Evolutionary conservation across 2,329 filamentous ascomycete genomes (phyloP).

Genomic region (Aureobasidium leucospermi): DNA sequence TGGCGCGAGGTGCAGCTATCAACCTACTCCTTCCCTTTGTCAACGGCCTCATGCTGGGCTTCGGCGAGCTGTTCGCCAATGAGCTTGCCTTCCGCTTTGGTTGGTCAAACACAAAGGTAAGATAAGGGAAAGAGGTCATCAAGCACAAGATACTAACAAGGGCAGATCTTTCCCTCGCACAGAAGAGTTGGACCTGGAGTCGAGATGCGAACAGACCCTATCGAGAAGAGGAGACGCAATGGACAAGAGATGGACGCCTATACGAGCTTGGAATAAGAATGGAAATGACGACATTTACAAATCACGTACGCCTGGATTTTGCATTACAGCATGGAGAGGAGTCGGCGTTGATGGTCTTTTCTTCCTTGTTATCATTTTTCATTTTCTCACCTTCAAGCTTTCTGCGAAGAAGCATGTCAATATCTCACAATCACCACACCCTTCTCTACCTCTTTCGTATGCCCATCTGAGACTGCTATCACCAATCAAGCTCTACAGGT

Average conservation of each 20-base stretch:
- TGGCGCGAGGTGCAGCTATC: conserved; percentile 84
- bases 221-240: conserved; percentile 45
- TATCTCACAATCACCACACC: not conserved
- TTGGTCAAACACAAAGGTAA: conserved; percentile 89
- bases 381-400: not conserved
- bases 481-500: too few relatives aligned
- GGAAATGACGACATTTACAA: not conserved
- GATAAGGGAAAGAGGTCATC: conserved; percentile 20
- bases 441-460: not conserved
- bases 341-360: conserved; percentile 6
- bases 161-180: conserved; percentile 52
- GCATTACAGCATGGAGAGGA: conserved; percentile 7
- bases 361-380: not conserved
- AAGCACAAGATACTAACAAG: not conserved
- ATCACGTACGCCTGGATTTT: not conserved
- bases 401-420: not conserved
- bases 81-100: conserved; percentile 89
- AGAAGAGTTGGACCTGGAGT: conserved; percentile 73
- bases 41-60: conserved; percentile 96
- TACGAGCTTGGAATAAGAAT: conserved; percentile 56
- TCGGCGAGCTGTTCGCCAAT: conserved; percentile 93
- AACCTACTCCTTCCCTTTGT: conserved; percentile 93
- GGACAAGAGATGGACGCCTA: conserved; percentile 56
- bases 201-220: conserved; percentile 64
- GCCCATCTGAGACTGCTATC: too few relatives aligned